Conservation (phyloP, 768 basidiomycete species). For the Infundibulicybe gibba region DNA sequence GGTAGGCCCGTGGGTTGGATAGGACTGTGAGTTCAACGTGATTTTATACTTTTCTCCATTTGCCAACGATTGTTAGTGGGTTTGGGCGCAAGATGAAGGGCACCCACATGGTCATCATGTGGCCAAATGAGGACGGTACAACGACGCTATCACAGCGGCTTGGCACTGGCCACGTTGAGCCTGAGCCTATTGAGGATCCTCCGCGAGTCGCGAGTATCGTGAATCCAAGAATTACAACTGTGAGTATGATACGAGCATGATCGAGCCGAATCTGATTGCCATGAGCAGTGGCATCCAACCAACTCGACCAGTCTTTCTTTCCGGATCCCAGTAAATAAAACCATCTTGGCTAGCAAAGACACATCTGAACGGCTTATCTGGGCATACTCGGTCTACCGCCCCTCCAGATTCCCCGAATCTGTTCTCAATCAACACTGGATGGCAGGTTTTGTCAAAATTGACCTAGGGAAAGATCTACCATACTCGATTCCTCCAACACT, state of each 20-base stretch:
- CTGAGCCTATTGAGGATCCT: conserved; percentile 38
- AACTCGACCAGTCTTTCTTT: conserved; percentile 37
- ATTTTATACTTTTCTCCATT: background rate
- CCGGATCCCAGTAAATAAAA: conserved; percentile 35
- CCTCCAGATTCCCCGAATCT: conserved; percentile 15
- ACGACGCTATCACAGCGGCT: conserved; percentile 58
- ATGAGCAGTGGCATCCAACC: conserved; percentile 22
- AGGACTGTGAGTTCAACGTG: conserved; percentile 36
- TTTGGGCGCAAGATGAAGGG: conserved; percentile 48
- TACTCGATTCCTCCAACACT: no score
- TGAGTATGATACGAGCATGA: conserved; percentile 10
- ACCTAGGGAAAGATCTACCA: conserved; percentile 25
- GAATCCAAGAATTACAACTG: conserved; percentile 29
- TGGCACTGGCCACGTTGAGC: conserved; percentile 43
- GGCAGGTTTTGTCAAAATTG: conserved; percentile 30
- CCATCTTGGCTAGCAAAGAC: conserved; percentile 18
- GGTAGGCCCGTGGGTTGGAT: conserved; percentile 45
- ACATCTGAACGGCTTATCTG: conserved; percentile 32
- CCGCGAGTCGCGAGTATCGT: conserved; percentile 39
- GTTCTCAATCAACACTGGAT: conserved; percentile 24
- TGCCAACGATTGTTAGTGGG: conserved; percentile 30
- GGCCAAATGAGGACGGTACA: conserved; percentile 45
- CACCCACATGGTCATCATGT: conserved; percentile 56
- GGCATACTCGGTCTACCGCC: conserved; percentile 31
- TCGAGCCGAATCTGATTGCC: background rate